Percentiles rank a stretch among this genome's conserved stretches.
Conservation (phyloP, 2,329 filamentous ascomycete genomes). For the Beauveria brongniartii region DNA sequence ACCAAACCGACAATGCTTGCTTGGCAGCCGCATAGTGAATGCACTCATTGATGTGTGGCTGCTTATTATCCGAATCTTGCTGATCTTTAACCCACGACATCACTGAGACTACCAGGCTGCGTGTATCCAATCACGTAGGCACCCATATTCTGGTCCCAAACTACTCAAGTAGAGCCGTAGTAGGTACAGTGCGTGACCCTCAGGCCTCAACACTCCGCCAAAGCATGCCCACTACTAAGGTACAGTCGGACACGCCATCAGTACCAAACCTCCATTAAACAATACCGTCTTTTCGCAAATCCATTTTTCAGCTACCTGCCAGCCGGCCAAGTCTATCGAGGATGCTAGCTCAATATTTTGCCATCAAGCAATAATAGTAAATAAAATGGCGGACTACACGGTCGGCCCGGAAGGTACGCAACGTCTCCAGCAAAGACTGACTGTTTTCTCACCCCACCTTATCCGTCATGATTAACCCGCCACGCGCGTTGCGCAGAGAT, state of each 20-base stretch:
- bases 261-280: slow-evolving; percentile 6
- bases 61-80: not conserved
- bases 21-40: not conserved
- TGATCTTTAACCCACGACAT: not conserved
- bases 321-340: not conserved
- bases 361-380: not conserved
- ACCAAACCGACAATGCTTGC: not conserved
- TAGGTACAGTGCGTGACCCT: not conserved
- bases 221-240: not conserved
- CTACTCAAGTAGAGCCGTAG: not conserved
- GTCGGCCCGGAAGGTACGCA: slow-evolving; percentile 27
- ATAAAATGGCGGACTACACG: slow-evolving; percentile 28
- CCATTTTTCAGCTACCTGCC: not conserved
- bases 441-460: slow-evolving; percentile 1
- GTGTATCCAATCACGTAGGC: not conserved
- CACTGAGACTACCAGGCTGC: not conserved
- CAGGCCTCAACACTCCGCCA: slow-evolving; percentile 1
- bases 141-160: not conserved
- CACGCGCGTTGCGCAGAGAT: slow-evolving; percentile 26
- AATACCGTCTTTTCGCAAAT: not conserved
- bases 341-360: slow-evolving; percentile 7
- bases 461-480: not conserved
- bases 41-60: not conserved
- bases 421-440: not conserved
- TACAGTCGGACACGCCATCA: not conserved